Evolutionary conservation across 2,329 filamentous ascomycete species (phyloP).

Genomic region (Talaromyces amestolkiae): DNA sequence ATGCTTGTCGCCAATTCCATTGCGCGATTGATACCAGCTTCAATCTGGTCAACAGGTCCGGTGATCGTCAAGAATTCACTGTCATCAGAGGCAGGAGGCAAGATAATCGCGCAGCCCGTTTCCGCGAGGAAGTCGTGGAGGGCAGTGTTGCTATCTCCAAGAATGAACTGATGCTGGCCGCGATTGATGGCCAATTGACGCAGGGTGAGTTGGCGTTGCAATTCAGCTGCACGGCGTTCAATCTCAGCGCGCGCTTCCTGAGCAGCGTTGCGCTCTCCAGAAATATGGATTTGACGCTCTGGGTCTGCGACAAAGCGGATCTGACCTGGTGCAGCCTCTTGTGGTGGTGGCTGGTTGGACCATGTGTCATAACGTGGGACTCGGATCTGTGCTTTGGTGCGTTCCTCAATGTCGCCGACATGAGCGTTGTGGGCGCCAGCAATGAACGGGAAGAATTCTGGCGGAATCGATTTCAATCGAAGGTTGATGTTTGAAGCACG

Average conservation of each 20-base stretch:
- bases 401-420: slow-evolving; percentile 66
- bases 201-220: slow-evolving; percentile 71
- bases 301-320: slow-evolving; percentile 69
- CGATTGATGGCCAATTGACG: slow-evolving; percentile 79
- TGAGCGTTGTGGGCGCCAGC: slow-evolving; percentile 71
- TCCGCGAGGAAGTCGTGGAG: slow-evolving; percentile 83
- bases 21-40: slow-evolving; percentile 73
- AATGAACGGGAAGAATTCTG: slow-evolving; percentile 95
- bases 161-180: slow-evolving; percentile 90
- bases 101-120: slow-evolving; percentile 83
- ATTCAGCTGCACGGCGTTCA: slow-evolving; percentile 71
- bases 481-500: slow-evolving; percentile 77
- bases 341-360: slow-evolving; percentile 65
- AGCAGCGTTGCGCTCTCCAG: slow-evolving; percentile 79
- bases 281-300: slow-evolving; percentile 77
- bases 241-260: slow-evolving; percentile 77
- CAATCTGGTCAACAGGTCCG: slow-evolving; percentile 71
- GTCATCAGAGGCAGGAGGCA: slow-evolving; percentile 72
- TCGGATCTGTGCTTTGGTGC: slow-evolving; percentile 73
- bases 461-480: slow-evolving; percentile 77
- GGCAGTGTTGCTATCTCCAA: slow-evolving; percentile 76
- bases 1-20: slow-evolving; percentile 87
- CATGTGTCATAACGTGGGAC: slow-evolving; percentile 80
- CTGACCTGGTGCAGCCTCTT: slow-evolving; percentile 60
- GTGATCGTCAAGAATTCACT: slow-evolving; percentile 82